Evolutionary conservation across 306 rosid species (phyloP), one percentile per base, ranked within the genome.

Genomic region (Quercus aquifolioides): DNA sequence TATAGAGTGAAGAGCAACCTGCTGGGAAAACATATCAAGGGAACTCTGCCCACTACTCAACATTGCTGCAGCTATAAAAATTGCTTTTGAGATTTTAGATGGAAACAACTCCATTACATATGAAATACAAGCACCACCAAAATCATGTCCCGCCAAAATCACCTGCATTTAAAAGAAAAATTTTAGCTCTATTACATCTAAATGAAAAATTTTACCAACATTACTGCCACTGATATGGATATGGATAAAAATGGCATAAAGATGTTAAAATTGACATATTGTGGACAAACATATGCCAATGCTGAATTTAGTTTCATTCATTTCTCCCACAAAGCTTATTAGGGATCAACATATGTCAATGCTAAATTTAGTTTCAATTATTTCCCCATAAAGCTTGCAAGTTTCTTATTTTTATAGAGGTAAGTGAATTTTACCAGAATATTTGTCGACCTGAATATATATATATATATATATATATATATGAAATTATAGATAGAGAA

Each of bases 61-160:
- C 98, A 93, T 93, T 75, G 99, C 87, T 0, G 99, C 99, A 72
- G 97, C 96, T 81, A 96, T 70, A 81, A 96, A 96, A 76, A 96
- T 77, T 33, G 97, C 92, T 85, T 91, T 96, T 30, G 99, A 86
- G 84, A 96, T 82, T 76, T 90, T 96, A 33, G n/a, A 78, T 2
- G 98, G 94, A 86, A 88, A 93, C 81, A 87, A 76, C 81, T 96
- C 99, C 99, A 89, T 96, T 73, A 91, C 91, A 87, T 89, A 87
- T 3, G 99, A 91, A 77, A 96, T 86, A 79, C 99, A 91, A 15
- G 96, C 88, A 71, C 99, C 99, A 49, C 99, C 99, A 60, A 96
- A 90, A 90, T 96, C 99, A 86, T 96, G 99, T 54, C 98, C 99
- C 77, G 81, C 97, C 89, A 96, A 82, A 78, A 96, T 91, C 74